Evolutionary conservation across 2,329 filamentous ascomycete genomes (phyloP), one percentile per base, ranked within the genome.

Genomic region (Cladophialophora exuberans): DNA sequence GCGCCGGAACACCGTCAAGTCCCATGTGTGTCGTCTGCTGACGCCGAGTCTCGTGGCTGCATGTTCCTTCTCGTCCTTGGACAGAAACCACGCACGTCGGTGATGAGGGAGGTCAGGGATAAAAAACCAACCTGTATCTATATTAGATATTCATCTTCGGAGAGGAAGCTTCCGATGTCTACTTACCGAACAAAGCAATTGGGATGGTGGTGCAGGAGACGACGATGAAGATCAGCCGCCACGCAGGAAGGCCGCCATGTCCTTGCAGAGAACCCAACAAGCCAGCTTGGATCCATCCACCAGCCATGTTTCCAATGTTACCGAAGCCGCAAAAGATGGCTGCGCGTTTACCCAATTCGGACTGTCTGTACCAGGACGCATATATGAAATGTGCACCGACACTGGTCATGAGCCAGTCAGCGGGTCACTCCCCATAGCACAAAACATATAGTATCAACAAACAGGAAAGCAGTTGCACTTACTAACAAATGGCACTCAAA

Each of bases 351-450:
- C 72, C 74, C 3, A 77, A 67, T 52, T 77, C 74, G 0, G 72
- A 72, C 43, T 70, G 70, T 47, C 72, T 73, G 51, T 76, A 77
- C 75, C 75, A 76, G 2, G 71, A 73, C 0, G 71, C 74, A 39
- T 75, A 73, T 23, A 76, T 73, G 54, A 76, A 76, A 39, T 76
- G 73, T 0, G 72, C 75, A 0, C 74, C 74, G 1, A 74, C 71
- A 47, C 69, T 72, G 15, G 26, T 7, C 23, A 6, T 30, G 17
- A 6, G 4, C 31, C 9, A 36, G 43, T 1, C 13, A 49, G n/a
- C n/a, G n/a, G n/a, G n/a, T n/a, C n/a, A n/a, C n/a, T n/a, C n/a
- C n/a, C n/a, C n/a, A n/a, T n/a, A n/a, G n/a, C n/a, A n/a, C n/a
- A n/a, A n/a, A n/a, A n/a, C n/a, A n/a, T n/a, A n/a, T n/a, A 15